Percentiles rank a stretch among this genome's conserved stretches.
These are phyloP conservation scores for Datura wrightii DNA, from an alignment of 257 asterid species.

Conservation along the genomic window DNA sequence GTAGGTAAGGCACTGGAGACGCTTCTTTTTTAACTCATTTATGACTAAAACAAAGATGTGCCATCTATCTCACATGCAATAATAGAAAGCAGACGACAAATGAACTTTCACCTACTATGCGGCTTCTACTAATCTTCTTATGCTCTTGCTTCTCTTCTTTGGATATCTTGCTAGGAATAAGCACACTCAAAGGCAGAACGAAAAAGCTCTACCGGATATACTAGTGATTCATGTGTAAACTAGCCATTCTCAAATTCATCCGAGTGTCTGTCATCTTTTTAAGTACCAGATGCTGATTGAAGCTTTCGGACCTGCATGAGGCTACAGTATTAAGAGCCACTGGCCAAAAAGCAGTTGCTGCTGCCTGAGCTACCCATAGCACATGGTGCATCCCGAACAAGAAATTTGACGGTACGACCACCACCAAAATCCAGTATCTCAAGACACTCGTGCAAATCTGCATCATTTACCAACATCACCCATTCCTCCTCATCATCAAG, in stretches of 20 bases:
- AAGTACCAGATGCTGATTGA: neutral
- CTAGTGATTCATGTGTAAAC: neutral
- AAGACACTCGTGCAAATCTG: slow-evolving; percentile 78
- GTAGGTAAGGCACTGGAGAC: neutral
- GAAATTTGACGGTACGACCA: slow-evolving; percentile 60
- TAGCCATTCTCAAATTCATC: neutral
- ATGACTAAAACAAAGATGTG: neutral
- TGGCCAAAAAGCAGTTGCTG: slow-evolving; percentile 65
- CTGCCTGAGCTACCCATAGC: slow-evolving; percentile 76
- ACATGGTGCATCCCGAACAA: slow-evolving; percentile 62
- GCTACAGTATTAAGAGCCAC: slow-evolving; percentile 48
- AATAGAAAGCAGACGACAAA: neutral
- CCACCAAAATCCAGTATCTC: slow-evolving; percentile 66
- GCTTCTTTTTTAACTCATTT: neutral
- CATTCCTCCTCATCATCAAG: slow-evolving; percentile 93
- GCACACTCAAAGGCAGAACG: neutral
- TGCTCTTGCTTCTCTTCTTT: neutral
- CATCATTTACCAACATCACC: slow-evolving; percentile 89
- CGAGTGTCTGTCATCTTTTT: neutral
- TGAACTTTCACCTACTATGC: slow-evolving; percentile 18
- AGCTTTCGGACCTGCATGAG: neutral
- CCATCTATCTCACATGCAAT: neutral
- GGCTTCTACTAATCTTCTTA: neutral
- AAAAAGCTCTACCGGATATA: neutral
- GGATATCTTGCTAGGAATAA: slow-evolving; percentile 6